Percentiles rank a stretch among this genome's conserved stretches.
These are phyloP conservation scores for Lactarius indigo DNA, from an alignment of 768 basidiomycete species.

Conservation along the genomic window DNA sequence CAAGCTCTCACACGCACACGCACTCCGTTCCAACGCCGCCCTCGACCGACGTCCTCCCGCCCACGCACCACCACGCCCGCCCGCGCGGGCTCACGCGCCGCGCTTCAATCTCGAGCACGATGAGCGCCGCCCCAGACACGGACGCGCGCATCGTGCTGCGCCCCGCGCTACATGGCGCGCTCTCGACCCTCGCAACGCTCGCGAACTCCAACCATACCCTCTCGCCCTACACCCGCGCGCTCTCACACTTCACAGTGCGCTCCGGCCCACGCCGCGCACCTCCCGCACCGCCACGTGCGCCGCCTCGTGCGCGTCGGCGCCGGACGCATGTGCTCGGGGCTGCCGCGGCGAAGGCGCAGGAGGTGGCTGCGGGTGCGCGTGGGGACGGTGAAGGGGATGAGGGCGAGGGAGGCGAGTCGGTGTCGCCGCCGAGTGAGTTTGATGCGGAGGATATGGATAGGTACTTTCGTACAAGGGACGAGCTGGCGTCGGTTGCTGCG, in stretches of 20 bases:
- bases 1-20: constrained; percentile 45
- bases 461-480: constrained; percentile 53
- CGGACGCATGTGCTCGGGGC: constrained; percentile 46
- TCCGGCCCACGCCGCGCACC: constrained; percentile 63
- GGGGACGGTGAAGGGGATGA: not conserved
- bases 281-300: constrained; percentile 45
- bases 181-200: constrained; percentile 84
- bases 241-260: constrained; percentile 90
- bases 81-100: constrained; percentile 30
- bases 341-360: constrained; percentile 1
- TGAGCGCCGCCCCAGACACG: constrained; percentile 35
- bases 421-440: constrained; percentile 44
- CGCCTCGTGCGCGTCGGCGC: constrained; percentile 72
- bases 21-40: constrained; percentile 47
- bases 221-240: constrained; percentile 86
- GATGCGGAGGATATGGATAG: constrained; percentile 69
- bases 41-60: constrained; percentile 33
- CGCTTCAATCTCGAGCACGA: constrained; percentile 36
- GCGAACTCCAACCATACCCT: constrained; percentile 90
- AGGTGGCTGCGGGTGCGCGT: constrained; percentile 17
- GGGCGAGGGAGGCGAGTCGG: constrained; percentile 3
- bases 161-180: constrained; percentile 63
- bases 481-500: constrained; percentile 9
- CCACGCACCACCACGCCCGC: not conserved
- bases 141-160: constrained; percentile 51